Base-by-base conservation (phyloP, 192 early-diverging fungal species). In the Coemansia sp. region DNA sequence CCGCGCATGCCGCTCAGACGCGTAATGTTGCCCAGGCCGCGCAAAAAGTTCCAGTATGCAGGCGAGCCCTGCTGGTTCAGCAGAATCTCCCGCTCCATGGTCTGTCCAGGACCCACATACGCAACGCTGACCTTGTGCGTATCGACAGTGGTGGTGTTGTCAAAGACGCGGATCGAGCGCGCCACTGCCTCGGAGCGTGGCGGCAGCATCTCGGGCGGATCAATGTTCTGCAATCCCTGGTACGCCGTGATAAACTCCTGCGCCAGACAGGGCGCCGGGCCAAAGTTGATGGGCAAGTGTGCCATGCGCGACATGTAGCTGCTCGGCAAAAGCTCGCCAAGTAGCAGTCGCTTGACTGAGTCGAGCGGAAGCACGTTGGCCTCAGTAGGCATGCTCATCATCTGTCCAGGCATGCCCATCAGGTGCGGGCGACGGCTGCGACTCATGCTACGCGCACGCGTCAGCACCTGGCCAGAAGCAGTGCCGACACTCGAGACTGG, bases 71-170 rank as follows among this genome's bases (percentile, higher is more conserved):
- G 77, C 20, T 74, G 81, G 66, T 96, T 99, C n/a, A 79, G 63
- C 27, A 99, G 55, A 26, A 99, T 99, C 53, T 90, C 88, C 4
- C 60, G 57, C 72, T 99, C 96, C 10, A 82, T 85, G 2, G 60
- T 85, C 63, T 99, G 94, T 5, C 81, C 83, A 7, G 83, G 87
- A 9, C 87, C 92, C 20, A 95, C 89, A 64, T 96, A 99, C 0
- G 93, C 72, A 7, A 99, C 86, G 11, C 93, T 93, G 58, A 97
- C 88, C 76, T 99, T 99, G 78, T 97, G 90, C 53, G 94, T 82
- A 65, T 99, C 93, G 3, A 92, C 84, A 3, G 92, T 87, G 3
- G 93, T 87, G 2, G 83, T 94, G 29, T 78, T 80, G 72, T 99
- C 96, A 53, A 99, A 72, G 4, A 89, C 85, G 15, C 81, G 83